These are phyloP conservation scores for Thalia dealbata DNA, from an alignment of 176 grass and related monocot species.

Conservation along the genomic window DNA sequence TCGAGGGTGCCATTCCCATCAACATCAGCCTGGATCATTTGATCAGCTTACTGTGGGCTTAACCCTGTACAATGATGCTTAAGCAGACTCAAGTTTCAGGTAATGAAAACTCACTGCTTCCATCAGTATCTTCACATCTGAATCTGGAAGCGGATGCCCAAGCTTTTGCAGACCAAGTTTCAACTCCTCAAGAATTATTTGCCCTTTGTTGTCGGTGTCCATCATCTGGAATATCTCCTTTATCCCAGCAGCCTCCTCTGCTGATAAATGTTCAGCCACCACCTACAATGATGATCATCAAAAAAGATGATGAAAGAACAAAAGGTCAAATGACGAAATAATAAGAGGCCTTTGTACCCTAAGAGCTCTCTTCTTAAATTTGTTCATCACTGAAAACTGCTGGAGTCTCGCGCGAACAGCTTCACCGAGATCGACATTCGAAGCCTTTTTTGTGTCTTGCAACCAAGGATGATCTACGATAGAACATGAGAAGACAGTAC, in stretches of 20 bases:
- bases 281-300: background rate
- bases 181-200: constrained; percentile 5
- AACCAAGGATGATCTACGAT: constrained; percentile 19
- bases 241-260: constrained; percentile 8
- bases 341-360: constrained; percentile 1
- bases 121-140: constrained; percentile 18
- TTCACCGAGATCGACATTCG: constrained; percentile 15
- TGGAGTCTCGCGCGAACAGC: constrained; percentile 15
- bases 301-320: background rate
- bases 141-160: constrained; percentile 6
- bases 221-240: constrained; percentile 17
- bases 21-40: constrained; percentile 15
- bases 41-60: too few species aligned
- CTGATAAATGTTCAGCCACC: constrained; percentile 18
- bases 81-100: background rate
- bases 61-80: background rate
- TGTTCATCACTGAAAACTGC: constrained; percentile 21
- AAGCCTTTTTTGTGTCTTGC: constrained; percentile 9
- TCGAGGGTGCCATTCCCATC: constrained; percentile 4
- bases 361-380: constrained; percentile 18
- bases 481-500: too few species aligned
- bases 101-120: constrained; percentile 9
- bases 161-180: constrained; percentile 17
- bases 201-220: constrained; percentile 1
- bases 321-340: background rate